These are phyloP conservation scores for Thalassiosira mediterranea DNA, from an alignment of 352 stramenopile species.

Conservation along the genomic window DNA sequence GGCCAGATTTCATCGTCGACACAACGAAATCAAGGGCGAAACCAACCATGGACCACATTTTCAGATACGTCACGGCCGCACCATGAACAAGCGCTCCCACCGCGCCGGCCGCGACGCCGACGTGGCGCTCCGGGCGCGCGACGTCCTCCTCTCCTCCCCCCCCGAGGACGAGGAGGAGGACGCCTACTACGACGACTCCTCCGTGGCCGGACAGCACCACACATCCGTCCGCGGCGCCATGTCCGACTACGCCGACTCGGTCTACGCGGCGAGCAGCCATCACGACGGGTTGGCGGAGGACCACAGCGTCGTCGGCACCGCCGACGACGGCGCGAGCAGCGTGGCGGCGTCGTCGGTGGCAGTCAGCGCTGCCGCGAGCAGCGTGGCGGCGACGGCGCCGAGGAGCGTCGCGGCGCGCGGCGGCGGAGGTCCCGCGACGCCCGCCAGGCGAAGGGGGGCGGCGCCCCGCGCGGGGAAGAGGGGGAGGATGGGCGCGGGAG, in stretches of 20 bases:
- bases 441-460: no score
- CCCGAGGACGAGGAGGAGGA: constrained; percentile 12
- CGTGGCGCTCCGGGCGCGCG: no score
- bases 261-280: background rate
- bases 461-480: background rate
- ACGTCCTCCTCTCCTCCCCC: background rate
- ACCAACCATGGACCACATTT: no score
- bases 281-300: no score
- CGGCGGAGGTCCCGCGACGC: background rate
- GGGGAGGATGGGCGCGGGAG: background rate
- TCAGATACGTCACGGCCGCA: no score
- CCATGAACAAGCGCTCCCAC: no score
- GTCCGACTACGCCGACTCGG: constrained; percentile 21
- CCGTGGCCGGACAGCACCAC: constrained; percentile 20
- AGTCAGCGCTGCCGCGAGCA: background rate
- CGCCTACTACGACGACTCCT: constrained; percentile 26
- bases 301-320: background rate
- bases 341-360: background rate
- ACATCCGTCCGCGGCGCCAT: constrained; percentile 33
- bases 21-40: no score
- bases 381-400: background rate
- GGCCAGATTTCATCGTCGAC: no score
- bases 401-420: background rate
- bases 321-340: no score
- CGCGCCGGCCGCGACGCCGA: no score